phyloP scores from a whole-genome alignment of 768 basidiomycete species.

The Tulasnella sp. region DNA sequence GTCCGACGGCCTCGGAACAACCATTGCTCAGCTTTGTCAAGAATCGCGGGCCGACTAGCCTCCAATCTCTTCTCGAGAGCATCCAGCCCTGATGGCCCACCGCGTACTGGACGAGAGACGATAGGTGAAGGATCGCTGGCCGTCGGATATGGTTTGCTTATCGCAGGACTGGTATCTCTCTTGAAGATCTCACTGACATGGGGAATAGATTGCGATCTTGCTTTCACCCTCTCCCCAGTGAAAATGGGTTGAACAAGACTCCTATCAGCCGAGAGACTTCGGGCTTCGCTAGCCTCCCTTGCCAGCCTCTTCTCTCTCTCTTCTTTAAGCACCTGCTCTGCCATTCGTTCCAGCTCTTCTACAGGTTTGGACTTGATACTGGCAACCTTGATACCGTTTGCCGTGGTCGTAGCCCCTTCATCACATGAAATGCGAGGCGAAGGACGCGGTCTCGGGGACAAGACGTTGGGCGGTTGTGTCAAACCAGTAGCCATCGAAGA shows the following conservation, averaged over 20 bases:
- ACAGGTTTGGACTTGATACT: conserved; percentile 47
- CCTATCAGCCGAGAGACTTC: no score
- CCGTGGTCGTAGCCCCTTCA: conserved; percentile 29
- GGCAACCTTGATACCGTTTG: conserved; percentile 17
- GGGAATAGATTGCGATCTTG: neutral
- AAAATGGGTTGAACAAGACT: neutral
- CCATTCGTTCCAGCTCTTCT: conserved; percentile 59
- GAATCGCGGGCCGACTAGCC: neutral
- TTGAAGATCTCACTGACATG: neutral
- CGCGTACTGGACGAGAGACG: neutral
- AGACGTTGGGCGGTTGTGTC: conserved; percentile 26
- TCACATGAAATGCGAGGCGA: conserved; percentile 50
- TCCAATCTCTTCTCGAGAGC: conserved; percentile 11
- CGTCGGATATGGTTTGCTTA: no score
- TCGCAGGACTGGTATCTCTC: neutral
- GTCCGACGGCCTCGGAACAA: neutral
- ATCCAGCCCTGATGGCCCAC: conserved; percentile 3
- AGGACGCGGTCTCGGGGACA: conserved; percentile 56
- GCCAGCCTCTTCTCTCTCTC: conserved; percentile 17
- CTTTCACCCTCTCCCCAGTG: neutral
- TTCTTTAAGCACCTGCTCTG: conserved; percentile 38
- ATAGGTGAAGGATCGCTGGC: neutral
- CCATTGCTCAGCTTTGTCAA: conserved; percentile 4
- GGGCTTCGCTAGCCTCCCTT: no score
- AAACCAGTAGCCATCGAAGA: neutral